phyloP scores from a whole-genome alignment of 2,329 filamentous ascomycete genomes.

The Neophaeococcomyces aloes region DNA sequence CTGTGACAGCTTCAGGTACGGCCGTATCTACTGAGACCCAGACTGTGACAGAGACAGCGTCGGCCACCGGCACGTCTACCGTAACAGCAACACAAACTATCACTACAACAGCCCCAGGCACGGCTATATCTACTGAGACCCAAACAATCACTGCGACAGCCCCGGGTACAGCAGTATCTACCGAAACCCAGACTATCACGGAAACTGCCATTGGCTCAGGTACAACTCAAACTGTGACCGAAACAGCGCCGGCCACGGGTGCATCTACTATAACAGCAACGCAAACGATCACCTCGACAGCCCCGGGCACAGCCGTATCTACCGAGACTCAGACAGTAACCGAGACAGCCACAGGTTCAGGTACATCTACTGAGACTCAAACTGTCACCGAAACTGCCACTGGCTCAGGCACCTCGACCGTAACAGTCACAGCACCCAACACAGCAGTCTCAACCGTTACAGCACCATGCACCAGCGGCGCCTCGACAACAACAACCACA shows the following conservation, averaged over 20 bases:
- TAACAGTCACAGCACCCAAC: too few species aligned
- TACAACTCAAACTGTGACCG: neutral
- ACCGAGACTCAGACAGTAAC: neutral
- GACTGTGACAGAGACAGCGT: neutral
- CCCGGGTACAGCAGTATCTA: neutral
- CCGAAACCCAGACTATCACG: neutral
- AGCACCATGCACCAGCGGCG: neutral
- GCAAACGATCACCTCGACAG: neutral
- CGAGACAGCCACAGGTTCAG: neutral
- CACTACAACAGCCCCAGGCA: neutral
- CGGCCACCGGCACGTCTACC: neutral
- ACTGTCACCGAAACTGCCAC: too few species aligned
- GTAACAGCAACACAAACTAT: neutral
- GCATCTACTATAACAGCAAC: neutral
- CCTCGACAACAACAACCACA: neutral
- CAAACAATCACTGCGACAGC: neutral
- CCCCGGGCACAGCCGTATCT: neutral
- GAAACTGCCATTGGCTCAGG: neutral
- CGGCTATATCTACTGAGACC: neutral
- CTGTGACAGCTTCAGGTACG: neutral
- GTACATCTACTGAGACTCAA: too few species aligned
- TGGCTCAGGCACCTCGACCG: too few species aligned
- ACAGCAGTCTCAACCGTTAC: too few species aligned
- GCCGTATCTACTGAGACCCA: neutral
- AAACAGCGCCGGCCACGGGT: neutral